Conservation (phyloP, 768 basidiomycete species). For the Chalciporus sphaerocephalus region DNA sequence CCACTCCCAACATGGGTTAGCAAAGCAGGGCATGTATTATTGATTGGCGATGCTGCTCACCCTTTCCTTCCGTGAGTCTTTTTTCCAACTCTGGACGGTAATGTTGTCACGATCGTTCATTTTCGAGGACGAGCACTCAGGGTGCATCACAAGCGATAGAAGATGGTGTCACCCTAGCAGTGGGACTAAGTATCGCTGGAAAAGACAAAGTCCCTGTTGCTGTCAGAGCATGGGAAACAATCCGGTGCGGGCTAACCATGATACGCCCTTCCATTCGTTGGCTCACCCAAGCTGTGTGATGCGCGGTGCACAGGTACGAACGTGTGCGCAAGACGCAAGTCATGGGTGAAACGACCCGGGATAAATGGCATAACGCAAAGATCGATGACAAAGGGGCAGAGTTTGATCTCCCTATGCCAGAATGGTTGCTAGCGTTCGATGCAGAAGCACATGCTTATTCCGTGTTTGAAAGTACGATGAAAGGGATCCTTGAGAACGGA, state of each 20-base stretch:
- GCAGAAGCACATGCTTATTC: constrained; percentile 25
- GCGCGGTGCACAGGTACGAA: constrained; percentile 15
- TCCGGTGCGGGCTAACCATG: constrained; percentile 3
- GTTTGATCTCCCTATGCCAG: constrained; percentile 21
- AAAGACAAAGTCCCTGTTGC: constrained; percentile 6
- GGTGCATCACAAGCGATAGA: constrained; percentile 42
- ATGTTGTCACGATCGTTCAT: not conserved
- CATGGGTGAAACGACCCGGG: constrained; percentile 24
- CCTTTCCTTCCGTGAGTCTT: constrained; percentile 27
- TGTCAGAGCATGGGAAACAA: constrained; percentile 13
- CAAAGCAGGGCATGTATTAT: constrained; percentile 15
- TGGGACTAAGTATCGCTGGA: constrained; percentile 18
- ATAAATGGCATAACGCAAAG: constrained; percentile 23
- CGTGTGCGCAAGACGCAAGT: constrained; percentile 20
- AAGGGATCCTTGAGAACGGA: constrained; percentile 22
- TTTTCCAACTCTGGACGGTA: not conserved
- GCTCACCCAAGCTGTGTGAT: not conserved
- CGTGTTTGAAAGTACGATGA: constrained; percentile 18
- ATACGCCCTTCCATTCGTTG: not conserved
- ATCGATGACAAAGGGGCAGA: constrained; percentile 10
- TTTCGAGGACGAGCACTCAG: constrained; percentile 19
- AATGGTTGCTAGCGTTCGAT: constrained; percentile 28
- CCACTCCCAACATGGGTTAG: constrained; percentile 37
- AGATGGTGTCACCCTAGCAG: constrained; percentile 35
- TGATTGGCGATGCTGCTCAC: constrained; percentile 31